Conservation (phyloP, 306 rosid species). For the Astragalus glycyphyllos region DNA sequence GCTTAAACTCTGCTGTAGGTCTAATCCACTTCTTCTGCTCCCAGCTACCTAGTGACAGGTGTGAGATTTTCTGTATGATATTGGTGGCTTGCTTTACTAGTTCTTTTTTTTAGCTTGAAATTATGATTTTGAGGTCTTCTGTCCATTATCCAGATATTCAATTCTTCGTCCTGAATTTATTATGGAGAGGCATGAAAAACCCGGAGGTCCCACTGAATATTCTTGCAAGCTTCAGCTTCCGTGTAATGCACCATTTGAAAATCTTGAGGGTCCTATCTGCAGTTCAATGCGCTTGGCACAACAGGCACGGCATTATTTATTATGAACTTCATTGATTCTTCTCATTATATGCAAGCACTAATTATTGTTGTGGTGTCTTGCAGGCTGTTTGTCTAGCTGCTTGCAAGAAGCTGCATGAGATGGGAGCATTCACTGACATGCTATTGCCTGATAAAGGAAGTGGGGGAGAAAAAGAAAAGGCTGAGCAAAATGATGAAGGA, state of each 20-base stretch:
- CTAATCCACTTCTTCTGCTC: conserved; percentile 98
- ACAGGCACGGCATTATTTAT: conserved; percentile 64
- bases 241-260: conserved; percentile 98
- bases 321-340: conserved; percentile 26
- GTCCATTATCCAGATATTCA: conserved; percentile 71
- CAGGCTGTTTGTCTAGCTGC: conserved; percentile 99
- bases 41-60: conserved; percentile 99
- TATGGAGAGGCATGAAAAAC: conserved; percentile 91
- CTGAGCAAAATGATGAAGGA: conserved; percentile 82
- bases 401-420: conserved; percentile 98
- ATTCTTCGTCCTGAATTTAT: conserved; percentile 98
- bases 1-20: conserved; percentile 98
- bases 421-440: conserved; percentile 99
- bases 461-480: conserved; percentile 92
- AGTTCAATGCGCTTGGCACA: conserved; percentile 98
- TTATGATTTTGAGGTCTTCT: conserved; percentile 30
- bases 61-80: conserved; percentile 36
- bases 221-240: conserved; percentile 99
- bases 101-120: conserved; percentile 26
- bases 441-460: conserved; percentile 99
- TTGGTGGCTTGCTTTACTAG: conserved; percentile 32
- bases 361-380: conserved; percentile 43
- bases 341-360: conserved; percentile 30
- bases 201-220: conserved; percentile 83
- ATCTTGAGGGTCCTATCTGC: conserved; percentile 94